These are phyloP conservation scores for Diutina pseudorugosa DNA, from an alignment of 1,139 yeast genomes.

Conservation along the genomic window DNA sequence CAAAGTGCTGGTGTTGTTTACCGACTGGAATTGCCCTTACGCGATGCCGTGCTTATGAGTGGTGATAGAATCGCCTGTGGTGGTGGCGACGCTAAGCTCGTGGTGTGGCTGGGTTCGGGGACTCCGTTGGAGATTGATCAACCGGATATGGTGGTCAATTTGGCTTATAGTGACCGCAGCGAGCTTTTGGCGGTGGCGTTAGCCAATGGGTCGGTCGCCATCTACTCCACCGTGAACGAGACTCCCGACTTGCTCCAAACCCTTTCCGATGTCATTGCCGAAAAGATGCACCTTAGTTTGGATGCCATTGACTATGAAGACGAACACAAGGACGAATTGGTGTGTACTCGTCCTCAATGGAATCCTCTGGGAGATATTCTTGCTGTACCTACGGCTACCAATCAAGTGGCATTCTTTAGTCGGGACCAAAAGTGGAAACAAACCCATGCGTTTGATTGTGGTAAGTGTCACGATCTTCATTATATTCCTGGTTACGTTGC, in stretches of 20 bases:
- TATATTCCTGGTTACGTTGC: background rate
- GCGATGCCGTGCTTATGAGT: slow-evolving; percentile 55
- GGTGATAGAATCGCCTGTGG: slow-evolving; percentile 61
- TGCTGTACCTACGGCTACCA: slow-evolving; percentile 39
- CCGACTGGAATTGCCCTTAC: slow-evolving; percentile 48
- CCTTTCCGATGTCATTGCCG: slow-evolving; percentile 26
- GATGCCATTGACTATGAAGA: slow-evolving; percentile 24
- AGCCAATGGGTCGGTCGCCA: slow-evolving; percentile 52
- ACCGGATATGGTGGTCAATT: slow-evolving; percentile 46
- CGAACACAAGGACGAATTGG: slow-evolving; percentile 28
- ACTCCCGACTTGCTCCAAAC: slow-evolving; percentile 25
- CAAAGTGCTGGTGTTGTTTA: slow-evolving; percentile 19
- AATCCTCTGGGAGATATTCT: slow-evolving; percentile 41
- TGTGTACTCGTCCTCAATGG: slow-evolving; percentile 25
- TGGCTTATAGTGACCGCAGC: slow-evolving; percentile 52
- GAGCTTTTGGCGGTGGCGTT: slow-evolving; percentile 47
- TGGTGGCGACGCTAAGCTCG: slow-evolving; percentile 63
- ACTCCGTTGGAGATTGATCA: slow-evolving; percentile 22
- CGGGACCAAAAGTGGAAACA: background rate
- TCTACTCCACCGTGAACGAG: slow-evolving; percentile 48
- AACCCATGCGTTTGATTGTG: background rate
- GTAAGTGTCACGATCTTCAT: slow-evolving; percentile 1
- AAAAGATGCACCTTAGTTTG: slow-evolving; percentile 22
- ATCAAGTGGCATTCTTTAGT: background rate
- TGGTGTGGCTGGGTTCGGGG: slow-evolving; percentile 36